Base-by-base conservation (phyloP, 495 filamentous ascomycete species). In the Hapsidospora chrysogenum region DNA sequence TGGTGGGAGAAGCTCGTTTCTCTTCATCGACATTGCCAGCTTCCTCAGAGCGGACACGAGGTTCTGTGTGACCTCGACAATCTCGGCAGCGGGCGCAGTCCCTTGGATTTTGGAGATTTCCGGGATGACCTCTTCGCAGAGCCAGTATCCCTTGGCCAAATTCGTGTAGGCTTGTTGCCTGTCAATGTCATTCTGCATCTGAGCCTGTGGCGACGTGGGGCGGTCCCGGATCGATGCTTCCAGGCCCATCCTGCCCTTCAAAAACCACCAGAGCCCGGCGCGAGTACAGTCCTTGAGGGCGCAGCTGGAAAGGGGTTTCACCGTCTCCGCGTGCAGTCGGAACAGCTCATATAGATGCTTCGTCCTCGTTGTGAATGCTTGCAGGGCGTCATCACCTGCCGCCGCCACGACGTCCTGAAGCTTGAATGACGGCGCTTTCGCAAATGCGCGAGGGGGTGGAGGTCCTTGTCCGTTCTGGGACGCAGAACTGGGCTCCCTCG, bases 251-350 rank as follows among this genome's bases (percentile, higher is more conserved):
- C 83, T 72, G 35, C 82, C 85, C 23, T 66, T 73, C 39, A 92
- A 47, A 45, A 92, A 92, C 85, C 85, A 94, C 85, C 85, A 94
- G 2, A 78, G 51, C 13, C 72, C 73, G 29, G 72, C 76, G 39
- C 76, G 60, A 9, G 80, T 61, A 62, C 85, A 74, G 45, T 84
- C 70, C 14, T 68, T 55, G 2, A 70, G 61, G 6, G 64, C 64
- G 9, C 66, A 72, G 35, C 63, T 64, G 36, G 62, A 52, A n/a
- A 79, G 31, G 0, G 78, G 72, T 36, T 68, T 70, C n/a, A 70
- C 65, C 28, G 69, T 64, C 45, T 87, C 79, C 2, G 81, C 76
- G 31, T 83, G 76, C 9, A 79, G 52, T 18, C 64, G 58, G 46
- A 92, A 82, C 4, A 83, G 58, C 39, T 70, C 68, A 36, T 70